Conservation (phyloP, 768 basidiomycete species). For the Tricholoma saponaceum region DNA sequence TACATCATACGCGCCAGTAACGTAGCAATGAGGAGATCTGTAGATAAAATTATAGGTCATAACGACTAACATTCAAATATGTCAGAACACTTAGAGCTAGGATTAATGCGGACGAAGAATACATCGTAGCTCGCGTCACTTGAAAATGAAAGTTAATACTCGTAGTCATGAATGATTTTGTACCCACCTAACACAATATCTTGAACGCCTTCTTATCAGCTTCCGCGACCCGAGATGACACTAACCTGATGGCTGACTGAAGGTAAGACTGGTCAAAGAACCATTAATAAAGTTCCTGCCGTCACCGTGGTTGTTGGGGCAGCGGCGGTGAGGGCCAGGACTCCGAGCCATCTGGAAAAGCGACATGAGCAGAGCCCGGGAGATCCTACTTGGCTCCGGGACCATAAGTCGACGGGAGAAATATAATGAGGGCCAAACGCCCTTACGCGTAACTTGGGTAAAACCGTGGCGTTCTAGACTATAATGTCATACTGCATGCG, state of each 20-base stretch:
- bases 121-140: not conserved
- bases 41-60: not conserved
- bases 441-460: too few species aligned
- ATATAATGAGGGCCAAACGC: too few species aligned
- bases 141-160: not conserved
- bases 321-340: slow-evolving; percentile 8
- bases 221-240: slow-evolving; percentile 24
- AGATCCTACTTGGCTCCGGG: not conserved
- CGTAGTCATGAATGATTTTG: not conserved
- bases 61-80: not conserved
- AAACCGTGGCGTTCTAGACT: not conserved
- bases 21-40: not conserved
- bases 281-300: not conserved
- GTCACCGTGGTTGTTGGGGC: slow-evolving; percentile 4
- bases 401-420: too few species aligned
- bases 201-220: not conserved
- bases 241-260: slow-evolving; percentile 14
- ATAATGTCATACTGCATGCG: not conserved
- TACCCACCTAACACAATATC: not conserved
- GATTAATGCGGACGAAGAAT: not conserved
- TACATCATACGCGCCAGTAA: not conserved
- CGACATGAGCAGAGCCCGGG: not conserved
- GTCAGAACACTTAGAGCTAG: not conserved
- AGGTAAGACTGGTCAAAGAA: slow-evolving; percentile 1
- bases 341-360: not conserved